Conservation (phyloP, 495 filamentous ascomycete species). For the Penicillium chermesinum region DNA sequence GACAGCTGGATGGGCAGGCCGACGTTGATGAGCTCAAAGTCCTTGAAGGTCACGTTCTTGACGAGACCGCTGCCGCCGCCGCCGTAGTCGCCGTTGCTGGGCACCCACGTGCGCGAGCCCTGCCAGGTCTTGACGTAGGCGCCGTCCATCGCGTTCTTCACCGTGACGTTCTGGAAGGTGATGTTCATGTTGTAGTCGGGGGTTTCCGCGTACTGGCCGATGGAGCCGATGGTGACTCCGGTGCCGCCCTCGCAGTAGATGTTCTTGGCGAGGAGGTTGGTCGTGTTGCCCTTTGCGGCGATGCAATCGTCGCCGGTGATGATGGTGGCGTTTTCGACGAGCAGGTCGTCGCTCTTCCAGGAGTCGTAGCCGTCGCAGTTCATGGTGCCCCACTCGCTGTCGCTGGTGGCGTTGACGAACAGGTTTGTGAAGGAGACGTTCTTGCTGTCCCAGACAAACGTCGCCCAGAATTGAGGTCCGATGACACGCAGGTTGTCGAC, state of each 20-base stretch:
- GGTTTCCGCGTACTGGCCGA: constrained; percentile 36
- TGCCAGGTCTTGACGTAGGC: constrained; percentile 55
- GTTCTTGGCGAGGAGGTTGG: constrained; percentile 31
- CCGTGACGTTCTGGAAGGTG: constrained; percentile 18
- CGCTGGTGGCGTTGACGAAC: constrained; percentile 38
- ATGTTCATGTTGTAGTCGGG: constrained; percentile 23
- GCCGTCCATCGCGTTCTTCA: constrained; percentile 41
- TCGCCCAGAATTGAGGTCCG: constrained; percentile 44
- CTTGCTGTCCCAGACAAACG: constrained; percentile 28
- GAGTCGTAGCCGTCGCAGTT: constrained; percentile 40
- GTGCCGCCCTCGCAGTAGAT: constrained; percentile 23
- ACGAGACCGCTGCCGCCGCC: constrained; percentile 32
- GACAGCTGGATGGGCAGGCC: constrained; percentile 55
- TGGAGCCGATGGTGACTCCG: constrained; percentile 38
- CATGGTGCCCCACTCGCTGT: constrained; percentile 20
- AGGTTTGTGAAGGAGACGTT: constrained; percentile 35
- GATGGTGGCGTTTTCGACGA: constrained; percentile 28
- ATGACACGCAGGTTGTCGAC: constrained; percentile 30
- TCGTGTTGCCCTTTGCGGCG: constrained; percentile 37
- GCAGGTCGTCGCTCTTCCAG: constrained; percentile 26
- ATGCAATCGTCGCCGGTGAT: constrained; percentile 38
- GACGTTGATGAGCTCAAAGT: constrained; percentile 42
- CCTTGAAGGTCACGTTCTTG: constrained; percentile 47
- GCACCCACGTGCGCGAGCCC: constrained; percentile 21
- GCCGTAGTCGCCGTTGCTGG: constrained; percentile 31